phyloP scores from a whole-genome alignment of 148 eudicot genomes.

The Fallopia convolvulus region DNA sequence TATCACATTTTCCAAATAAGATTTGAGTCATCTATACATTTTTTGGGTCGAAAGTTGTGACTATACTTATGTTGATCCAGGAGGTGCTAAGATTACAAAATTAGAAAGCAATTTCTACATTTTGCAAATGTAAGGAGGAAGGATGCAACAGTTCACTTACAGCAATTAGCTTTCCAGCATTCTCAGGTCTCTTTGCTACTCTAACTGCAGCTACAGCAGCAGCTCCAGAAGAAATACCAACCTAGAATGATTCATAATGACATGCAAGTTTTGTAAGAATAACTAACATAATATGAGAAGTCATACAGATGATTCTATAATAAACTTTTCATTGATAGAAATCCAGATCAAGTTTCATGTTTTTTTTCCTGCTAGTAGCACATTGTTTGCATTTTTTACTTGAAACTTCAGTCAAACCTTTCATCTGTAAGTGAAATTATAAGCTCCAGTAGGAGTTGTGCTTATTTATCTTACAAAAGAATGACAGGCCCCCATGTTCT shows the following conservation, averaged over 20 bases:
- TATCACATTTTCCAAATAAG: not conserved
- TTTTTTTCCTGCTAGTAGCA: not conserved
- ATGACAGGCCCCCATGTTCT: not conserved
- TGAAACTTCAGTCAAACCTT: not conserved
- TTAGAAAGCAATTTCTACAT: not conserved
- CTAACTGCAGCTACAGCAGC: slow-evolving; percentile 60
- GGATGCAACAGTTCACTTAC: slow-evolving; percentile 23
- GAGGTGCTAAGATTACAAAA: not conserved
- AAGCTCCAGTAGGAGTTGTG: not conserved
- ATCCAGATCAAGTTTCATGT: not conserved
- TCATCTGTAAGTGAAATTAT: not conserved
- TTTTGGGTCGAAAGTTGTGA: not conserved
- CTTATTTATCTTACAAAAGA: not conserved
- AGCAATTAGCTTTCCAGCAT: slow-evolving; percentile 59
- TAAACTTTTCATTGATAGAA: not conserved
- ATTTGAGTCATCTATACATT: not conserved
- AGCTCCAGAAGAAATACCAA: slow-evolving; percentile 76
- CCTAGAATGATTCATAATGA: slow-evolving; percentile 22
- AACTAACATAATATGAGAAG: not conserved
- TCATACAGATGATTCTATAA: not conserved
- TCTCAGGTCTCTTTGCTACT: slow-evolving; percentile 55
- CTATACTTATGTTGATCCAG: not conserved
- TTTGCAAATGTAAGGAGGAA: slow-evolving; percentile 3
- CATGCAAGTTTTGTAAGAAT: no score
- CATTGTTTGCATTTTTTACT: not conserved